Evolutionary conservation across 1,284 basidiomycete species (phyloP).

Genomic region (Golubevia sp.): DNA sequence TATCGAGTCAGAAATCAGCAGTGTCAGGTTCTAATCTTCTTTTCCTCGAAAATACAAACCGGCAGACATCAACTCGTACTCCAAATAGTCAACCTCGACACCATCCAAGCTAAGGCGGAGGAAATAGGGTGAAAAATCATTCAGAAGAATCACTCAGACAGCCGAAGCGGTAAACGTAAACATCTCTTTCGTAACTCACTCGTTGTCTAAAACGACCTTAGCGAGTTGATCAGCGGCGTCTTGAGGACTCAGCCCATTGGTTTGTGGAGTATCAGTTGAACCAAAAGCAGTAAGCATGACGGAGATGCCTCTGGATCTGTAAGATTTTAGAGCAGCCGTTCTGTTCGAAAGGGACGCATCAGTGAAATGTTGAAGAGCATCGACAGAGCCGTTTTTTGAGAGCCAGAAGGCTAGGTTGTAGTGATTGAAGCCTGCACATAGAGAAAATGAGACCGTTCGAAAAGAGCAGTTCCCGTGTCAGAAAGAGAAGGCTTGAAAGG

Average conservation of each 20-base stretch:
- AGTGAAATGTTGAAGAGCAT: constrained; percentile 18
- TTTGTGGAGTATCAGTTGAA: constrained; percentile 29
- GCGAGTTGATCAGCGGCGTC: too few relatives aligned
- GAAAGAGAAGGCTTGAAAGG: too few relatives aligned
- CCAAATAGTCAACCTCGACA: constrained; percentile 47
- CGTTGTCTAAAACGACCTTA: neutral
- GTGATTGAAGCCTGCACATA: constrained; percentile 34
- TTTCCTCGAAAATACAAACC: too few relatives aligned
- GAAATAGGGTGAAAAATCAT: neutral
- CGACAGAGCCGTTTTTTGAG: constrained; percentile 26
- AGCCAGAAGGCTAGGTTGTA: constrained; percentile 49
- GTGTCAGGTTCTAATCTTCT: too few relatives aligned
- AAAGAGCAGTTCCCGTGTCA: too few relatives aligned
- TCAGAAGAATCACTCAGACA: neutral
- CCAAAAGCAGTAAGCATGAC: constrained; percentile 38
- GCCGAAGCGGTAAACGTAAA: neutral
- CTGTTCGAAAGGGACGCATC: too few relatives aligned
- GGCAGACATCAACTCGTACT: constrained; percentile 23
- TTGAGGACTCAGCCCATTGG: too few relatives aligned
- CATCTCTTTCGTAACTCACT: constrained; percentile 16
- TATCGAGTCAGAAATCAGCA: too few relatives aligned
- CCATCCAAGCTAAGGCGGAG: constrained; percentile 15
- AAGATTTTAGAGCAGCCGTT: too few relatives aligned
- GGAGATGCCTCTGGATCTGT: constrained; percentile 32
- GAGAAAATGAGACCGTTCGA: too few relatives aligned